Conservation (phyloP, 2,329 filamentous ascomycete species). For the Colletotrichum tanaceti region DNA sequence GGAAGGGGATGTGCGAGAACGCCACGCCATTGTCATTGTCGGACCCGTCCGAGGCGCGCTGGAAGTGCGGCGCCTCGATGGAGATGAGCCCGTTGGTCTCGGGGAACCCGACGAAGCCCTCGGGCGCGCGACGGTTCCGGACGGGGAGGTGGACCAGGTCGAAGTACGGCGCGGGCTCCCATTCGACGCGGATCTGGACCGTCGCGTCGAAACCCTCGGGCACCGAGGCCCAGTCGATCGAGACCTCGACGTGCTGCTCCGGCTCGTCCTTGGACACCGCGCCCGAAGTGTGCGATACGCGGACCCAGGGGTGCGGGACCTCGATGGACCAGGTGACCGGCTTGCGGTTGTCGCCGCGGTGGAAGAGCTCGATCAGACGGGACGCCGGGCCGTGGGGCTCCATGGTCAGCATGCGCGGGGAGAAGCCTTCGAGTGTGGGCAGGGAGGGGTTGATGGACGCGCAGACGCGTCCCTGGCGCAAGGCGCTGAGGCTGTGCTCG, state of each 20-base stretch:
- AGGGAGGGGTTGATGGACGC: conserved; percentile 59
- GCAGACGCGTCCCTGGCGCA: conserved; percentile 64
- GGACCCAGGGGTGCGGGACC: conserved; percentile 35
- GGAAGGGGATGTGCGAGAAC: conserved; percentile 16
- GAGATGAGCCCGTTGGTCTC: conserved; percentile 40
- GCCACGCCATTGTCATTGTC: background rate
- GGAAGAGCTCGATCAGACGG: conserved; percentile 62
- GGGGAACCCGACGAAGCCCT: conserved; percentile 41
- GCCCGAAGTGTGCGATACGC: conserved; percentile 21
- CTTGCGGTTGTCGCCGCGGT: conserved; percentile 53
- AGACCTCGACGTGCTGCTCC: conserved; percentile 56
- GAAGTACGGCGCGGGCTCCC: conserved; percentile 29
- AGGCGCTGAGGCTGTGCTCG: conserved; percentile 64
- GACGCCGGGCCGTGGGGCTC: conserved; percentile 57
- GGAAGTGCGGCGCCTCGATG: conserved; percentile 42
- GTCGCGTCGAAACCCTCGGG: conserved; percentile 47
- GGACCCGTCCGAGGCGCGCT: conserved; percentile 20
- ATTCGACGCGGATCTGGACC: conserved; percentile 20
- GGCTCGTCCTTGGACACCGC: conserved; percentile 17
- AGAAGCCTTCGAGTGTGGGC: conserved; percentile 49
- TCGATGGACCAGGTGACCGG: conserved; percentile 37
- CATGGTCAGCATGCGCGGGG: conserved; percentile 56
- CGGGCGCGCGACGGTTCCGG: conserved; percentile 22
- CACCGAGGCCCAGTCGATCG: conserved; percentile 58
- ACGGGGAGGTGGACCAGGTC: conserved; percentile 38